Evolutionary conservation across 2,329 filamentous ascomycete species (phyloP), one percentile per base, ranked within the genome.

Genomic region (Monosporascus sp.): DNA sequence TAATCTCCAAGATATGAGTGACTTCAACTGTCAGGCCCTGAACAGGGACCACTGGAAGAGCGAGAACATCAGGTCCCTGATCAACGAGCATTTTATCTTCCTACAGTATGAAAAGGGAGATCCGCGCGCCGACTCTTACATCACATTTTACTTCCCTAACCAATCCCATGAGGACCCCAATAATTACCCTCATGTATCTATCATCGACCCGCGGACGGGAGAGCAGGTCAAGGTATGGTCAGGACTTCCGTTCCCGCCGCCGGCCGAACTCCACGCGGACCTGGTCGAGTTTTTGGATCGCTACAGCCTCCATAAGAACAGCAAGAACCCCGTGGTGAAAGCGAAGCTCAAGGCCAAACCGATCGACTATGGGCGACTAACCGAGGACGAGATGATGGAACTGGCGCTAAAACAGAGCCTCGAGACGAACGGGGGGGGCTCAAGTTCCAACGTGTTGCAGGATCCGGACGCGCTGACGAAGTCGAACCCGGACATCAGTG

Each of bases 41-140:
- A 99, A 99, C 68, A 83, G 94, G 45, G 94, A 99, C 68, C 85
- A 97, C 51, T 99, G 94, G 94, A 97, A 97, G 72, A 88, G 97
- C 62, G 71, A 81, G 18, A 80, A 85, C 2, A 84, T 99, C 53
- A 84, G 82, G 63, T 84, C 89, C n/a, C 83, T 95, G 1, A 79
- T 99, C 31, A 82, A 82, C 63, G 93, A 97, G 67, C 92, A 95
- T 72, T 99, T 99, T 68, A 81, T 99, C 61, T 99, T 99, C 71
- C 75, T 99, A 63, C 94, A 99, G 67, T 97, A 94, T 74, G 85
- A 87, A 61, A 96, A 96, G 71, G 86, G 91, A 59, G 91, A 95
- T 61, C 81, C 84, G 0, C 81, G 86, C 38, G 90, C 89, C 0
- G 78, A 84, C 59, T 85, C 91, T 60, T 99, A 96, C 70, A 78